Base-by-base conservation (phyloP, 2,329 filamentous ascomycete genomes). In the Neodidymelliopsis sp. region DNA sequence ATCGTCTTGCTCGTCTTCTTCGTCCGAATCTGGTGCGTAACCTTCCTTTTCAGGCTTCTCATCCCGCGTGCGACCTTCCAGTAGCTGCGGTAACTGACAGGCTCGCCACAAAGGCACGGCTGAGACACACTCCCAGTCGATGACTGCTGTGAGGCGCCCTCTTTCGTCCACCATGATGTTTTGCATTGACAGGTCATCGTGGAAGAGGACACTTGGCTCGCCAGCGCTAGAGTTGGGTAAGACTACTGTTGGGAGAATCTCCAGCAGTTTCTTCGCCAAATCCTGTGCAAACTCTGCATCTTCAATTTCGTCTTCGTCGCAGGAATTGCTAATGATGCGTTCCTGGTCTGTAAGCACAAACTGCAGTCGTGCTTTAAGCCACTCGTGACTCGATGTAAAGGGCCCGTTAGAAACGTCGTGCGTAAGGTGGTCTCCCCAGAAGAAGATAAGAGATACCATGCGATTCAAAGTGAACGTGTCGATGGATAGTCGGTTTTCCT, bases 51-150 rank as follows among this genome's bases (percentile, higher is more conserved):
- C 4, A 1, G 46, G 53, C 18, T 45, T 29, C 10, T 38, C 47
- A 10, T 48, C 40, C 9, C 49, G 49, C 7, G 16, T n/a, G 4
- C 31, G 36, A 5, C 41, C 53, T 12, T 54, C 30, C 20, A 56
- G 41, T 19, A 56, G 18, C 23, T 45, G 22, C 16, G 56, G 56
- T 15, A 52, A 19, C 12, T 46, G 49, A 13, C 29, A 49, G 9
- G 47, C 51, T 3, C 29, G 24, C 57, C 54, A 60, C 12, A 52
- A 12, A n/a, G 57, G 57, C 31, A 54, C 8, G 3, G 41, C 38
- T 2, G 46, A 50, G 1, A 54, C 54, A 11, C 30, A 46, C 24
- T 61, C 60, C 52, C 56, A 63, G 37, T 62, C 56, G 6, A 60
- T 24, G 4, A 63, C 31, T 1, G 38, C 47, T 2, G 42, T 35